Conservation (phyloP, 2,329 filamentous ascomycete genomes). For the Tolypocladium sp. region DNA sequence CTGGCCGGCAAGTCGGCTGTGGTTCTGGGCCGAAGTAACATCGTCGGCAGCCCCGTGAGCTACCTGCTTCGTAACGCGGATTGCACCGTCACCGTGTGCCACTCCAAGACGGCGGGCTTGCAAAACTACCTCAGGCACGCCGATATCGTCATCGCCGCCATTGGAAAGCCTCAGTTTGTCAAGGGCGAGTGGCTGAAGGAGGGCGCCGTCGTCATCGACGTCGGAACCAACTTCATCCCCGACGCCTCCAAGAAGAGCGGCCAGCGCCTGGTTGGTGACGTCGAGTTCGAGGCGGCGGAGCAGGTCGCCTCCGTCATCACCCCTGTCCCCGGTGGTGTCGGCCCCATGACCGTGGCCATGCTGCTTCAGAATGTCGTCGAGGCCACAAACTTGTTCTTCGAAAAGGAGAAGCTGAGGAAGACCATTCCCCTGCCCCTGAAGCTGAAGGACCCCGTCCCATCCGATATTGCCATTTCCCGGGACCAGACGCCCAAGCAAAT, state of each 20-base stretch:
- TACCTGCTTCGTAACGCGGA: slow-evolving; percentile 92
- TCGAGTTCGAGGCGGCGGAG: slow-evolving; percentile 78
- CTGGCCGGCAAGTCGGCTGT: slow-evolving; percentile 87
- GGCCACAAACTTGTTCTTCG: slow-evolving; percentile 72
- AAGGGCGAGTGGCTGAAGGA: slow-evolving; percentile 95
- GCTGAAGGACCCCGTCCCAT: slow-evolving; percentile 74
- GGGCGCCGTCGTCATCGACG: slow-evolving; percentile 92
- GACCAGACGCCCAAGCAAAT: slow-evolving; percentile 89
- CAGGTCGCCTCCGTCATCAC: slow-evolving; percentile 90
- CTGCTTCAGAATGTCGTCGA: slow-evolving; percentile 91
- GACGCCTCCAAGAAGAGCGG: slow-evolving; percentile 89
- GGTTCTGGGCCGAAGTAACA: slow-evolving; percentile 89
- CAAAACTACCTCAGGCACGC: slow-evolving; percentile 69
- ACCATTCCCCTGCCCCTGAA: slow-evolving; percentile 79
- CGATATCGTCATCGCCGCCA: slow-evolving; percentile 85
- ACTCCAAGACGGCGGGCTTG: slow-evolving; percentile 74
- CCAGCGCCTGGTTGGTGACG: slow-evolving; percentile 85
- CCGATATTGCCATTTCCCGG: slow-evolving; percentile 86
- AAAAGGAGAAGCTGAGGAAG: slow-evolving; percentile 69
- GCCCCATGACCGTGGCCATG: slow-evolving; percentile 99
- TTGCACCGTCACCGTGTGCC: slow-evolving; percentile 93
- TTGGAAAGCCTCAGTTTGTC: slow-evolving; percentile 79
- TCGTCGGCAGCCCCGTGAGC: slow-evolving; percentile 94
- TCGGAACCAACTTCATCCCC: slow-evolving; percentile 91
- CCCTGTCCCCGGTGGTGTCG: slow-evolving; percentile 91